Base-by-base conservation (phyloP, 768 basidiomycete species). In the Paxillus ammoniavirescens region DNA sequence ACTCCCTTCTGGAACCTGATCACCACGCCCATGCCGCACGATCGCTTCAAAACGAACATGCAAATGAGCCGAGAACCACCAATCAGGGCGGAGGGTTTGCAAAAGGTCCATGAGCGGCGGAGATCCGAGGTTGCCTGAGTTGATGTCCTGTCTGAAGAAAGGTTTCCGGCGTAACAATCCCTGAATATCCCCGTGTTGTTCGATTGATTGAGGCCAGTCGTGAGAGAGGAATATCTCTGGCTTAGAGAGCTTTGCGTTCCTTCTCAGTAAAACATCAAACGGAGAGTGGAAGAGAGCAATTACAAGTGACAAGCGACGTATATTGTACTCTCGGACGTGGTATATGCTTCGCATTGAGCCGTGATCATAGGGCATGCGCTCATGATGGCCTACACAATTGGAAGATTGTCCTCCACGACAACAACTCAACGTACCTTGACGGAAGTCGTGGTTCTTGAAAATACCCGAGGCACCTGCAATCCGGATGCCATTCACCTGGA, bases 51-150 rank as follows among this genome's bases (percentile, higher is more conserved):
- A 98, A 47, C 88, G 85, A 45, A 86, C 84, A 64, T 98, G 96
- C 47, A 98, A 63, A 71, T 98, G 96, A 0, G 93, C 95, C 4
- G 91, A 72, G 68, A 97, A 97, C 96, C 95, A 98, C 83, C 91
- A 88, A 43, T 77, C 62, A 0, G 95, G 95, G 61, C 82, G 77
- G 31, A 97, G 75, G 23, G 77, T 86, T 31, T 73, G 75, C 21
- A 98, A 71, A 1, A 98, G 75, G 12, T 82, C 83, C 78, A 89
- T 86, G 35, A 96, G 73, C 7, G 93, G 94, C 14, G 90, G 93
- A 1, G 92, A 95, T 23, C 95, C 96, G 12, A 97, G 81, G 12
- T 71, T 76, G 35, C 89, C 87, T 33, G 59, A 73, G 17, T 75
- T 66, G 55, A 94, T 78, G 70, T 98, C 92, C 23, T 75, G 72